Percentiles rank a stretch among this genome's conserved stretches.
Evolutionary conservation across 805 yeast genomes (phyloP).

Genomic region (Lipomyces lipofer): DNA sequence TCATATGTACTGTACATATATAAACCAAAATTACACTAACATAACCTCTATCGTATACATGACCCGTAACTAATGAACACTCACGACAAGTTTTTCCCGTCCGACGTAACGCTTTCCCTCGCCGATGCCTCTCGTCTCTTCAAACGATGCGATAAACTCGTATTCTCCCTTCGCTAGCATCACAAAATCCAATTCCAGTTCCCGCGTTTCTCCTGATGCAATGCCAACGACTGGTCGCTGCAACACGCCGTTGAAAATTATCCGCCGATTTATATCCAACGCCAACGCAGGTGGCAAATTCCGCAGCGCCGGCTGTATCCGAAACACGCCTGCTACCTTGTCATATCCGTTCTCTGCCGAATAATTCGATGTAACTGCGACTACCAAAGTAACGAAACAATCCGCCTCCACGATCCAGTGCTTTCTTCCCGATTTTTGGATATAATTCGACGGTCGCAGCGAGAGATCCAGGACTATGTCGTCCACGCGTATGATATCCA

Average conservation of each 20-base stretch:
- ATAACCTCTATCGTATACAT: background rate
- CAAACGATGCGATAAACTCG: constrained; percentile 73
- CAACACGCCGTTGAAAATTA: constrained; percentile 71
- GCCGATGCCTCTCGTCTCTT: constrained; percentile 40
- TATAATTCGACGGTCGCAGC: constrained; percentile 1
- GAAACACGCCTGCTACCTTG: constrained; percentile 14
- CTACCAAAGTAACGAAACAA: constrained; percentile 11
- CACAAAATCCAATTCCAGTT: constrained; percentile 56
- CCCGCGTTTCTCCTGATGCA: constrained; percentile 46
- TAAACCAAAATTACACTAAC: background rate
- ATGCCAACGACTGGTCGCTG: constrained; percentile 53
- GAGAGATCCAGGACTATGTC: constrained; percentile 43
- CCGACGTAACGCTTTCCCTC: constrained; percentile 21
- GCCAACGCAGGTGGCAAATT: constrained; percentile 18
- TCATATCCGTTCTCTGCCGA: background rate
- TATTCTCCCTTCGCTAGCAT: constrained; percentile 76
- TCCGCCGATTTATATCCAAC: constrained; percentile 51
- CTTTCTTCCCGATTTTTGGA: constrained; percentile 9
- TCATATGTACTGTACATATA: constrained; percentile 4
- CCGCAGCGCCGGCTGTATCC: constrained; percentile 25
- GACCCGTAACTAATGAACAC: constrained; percentile 6
- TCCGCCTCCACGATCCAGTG: constrained; percentile 24
- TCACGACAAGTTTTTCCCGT: constrained; percentile 24
- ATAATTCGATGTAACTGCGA: constrained; percentile 4
- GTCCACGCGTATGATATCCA: constrained; percentile 53